Evolutionary conservation across 495 filamentous ascomycete species (phyloP), one percentile per base, ranked within the genome.

Genomic region (Tuber borchii): DNA sequence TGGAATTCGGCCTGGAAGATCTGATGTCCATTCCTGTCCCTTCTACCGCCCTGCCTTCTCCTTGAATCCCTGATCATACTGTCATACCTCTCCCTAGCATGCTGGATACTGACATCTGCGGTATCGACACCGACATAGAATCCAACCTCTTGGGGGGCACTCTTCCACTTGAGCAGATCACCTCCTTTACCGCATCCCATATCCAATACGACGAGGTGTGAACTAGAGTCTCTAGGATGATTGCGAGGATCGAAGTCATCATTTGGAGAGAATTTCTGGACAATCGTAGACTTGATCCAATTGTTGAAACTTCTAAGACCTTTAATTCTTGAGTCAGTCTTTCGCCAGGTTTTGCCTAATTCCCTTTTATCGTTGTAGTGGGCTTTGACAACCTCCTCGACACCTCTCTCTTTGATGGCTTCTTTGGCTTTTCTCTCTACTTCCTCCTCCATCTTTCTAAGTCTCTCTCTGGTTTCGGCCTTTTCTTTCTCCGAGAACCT

Each of bases 281-380:
- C 97, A 75, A 97, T 88, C 20, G 91, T 93, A 83, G 93, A 96
- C 87, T 99, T 99, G 83, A 98, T 88, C 95, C 95, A 99, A 83
- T 99, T 99, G 85, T 99, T 99, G 86, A 96, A 97, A 79, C 90
- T 92, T 31, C 95, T 90, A 72, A 99, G 86, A 0, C 95, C 95
- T 84, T 95, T 97, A 86, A 99, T 99, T 74, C 91, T 90, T 82
- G 91, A 93, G 80, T 94, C 93, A 2, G 93, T 97, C 83, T 92
- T 93, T 40, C 95, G 90, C 95, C 95, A 99, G 76, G 97, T 93
- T 26, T 93, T 90, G 19, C 95, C 95, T 14, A 97, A 89, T 84
- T 95, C 90, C 0, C 93, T 93, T 1, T 97, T 94, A n/a, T 92
- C 89, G 80, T 99, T 99, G 87, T 99, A 99, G 84, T 97, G 94